Base-by-base conservation (phyloP, 371 early-diverging fungal species). In the Basidiobolus meristosporus region DNA sequence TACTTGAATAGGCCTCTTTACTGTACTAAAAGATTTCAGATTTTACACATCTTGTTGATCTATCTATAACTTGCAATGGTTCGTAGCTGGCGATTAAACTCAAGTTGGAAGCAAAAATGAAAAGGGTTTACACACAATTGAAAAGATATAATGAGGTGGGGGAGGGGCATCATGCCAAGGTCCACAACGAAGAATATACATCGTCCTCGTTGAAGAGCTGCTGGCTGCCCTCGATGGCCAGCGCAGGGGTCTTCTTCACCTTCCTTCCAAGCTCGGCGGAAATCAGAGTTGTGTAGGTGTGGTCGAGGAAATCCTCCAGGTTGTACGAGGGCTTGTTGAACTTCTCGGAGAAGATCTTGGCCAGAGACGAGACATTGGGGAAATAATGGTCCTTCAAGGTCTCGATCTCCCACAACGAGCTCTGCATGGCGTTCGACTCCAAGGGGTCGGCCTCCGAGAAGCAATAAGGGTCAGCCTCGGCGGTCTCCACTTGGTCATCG, bases 281-380 rank as follows among this genome's bases (percentile, higher is more conserved):
- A 55, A 82, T 56, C 56, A 66, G 64, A n/a, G 81, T 80, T 1
- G 69, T 48, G 60, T 89, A 93, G 1, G 83, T 83, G 47, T 86
- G 83, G 46, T 90, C 95, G 62, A 90, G 62, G 51, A 90, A 93
- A 53, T 90, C 90, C 53, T 93, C 95, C 31, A 93, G 59, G 45
- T 74, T 65, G 47, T 80, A 91, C 30, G 63, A 57, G 4, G 85
- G 83, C 52, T 85, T 84, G 31, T 72, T 70, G 50, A 93, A 77
- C 37, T 83, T 78, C 39, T 90, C 84, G 43, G 70, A 60, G 47
- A 91, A 91, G 15, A 85, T 67, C 42, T 73, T 68, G 22, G 85
- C 86, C 41, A 93, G 54, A 0, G 80, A 78, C 0, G 88, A 66
- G 1, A 93, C 81, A 47, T 77, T 78, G 38, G 83, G 77, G 19